Conservation (phyloP, 2,329 filamentous ascomycete genomes). For the Chaetomiaceae sp. region DNA sequence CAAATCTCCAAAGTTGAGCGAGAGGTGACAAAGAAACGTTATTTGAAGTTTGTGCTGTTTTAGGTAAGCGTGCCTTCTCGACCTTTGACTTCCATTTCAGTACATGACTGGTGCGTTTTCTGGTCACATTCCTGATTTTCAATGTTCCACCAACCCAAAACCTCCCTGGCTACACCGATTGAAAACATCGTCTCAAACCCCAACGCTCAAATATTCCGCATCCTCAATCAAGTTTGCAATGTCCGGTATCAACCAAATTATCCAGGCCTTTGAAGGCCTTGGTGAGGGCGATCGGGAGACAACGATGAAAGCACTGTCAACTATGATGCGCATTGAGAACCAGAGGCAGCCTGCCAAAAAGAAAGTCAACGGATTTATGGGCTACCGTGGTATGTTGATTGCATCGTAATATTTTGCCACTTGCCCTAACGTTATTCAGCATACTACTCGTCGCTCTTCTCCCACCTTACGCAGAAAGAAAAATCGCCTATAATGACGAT, state of each 20-base stretch:
- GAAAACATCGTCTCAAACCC: not conserved
- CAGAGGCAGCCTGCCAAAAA: slow-evolving; percentile 20
- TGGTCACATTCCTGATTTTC: not conserved
- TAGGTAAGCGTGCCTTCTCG: slow-evolving; percentile 4
- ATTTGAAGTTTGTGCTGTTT: not conserved
- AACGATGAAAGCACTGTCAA: slow-evolving; percentile 1
- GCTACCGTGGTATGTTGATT: slow-evolving; percentile 23
- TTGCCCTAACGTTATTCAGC: slow-evolving; percentile 14
- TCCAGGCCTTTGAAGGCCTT: slow-evolving; percentile 18
- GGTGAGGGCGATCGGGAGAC: slow-evolving; percentile 8
- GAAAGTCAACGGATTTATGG: slow-evolving; percentile 30
- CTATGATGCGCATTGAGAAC: slow-evolving; percentile 6
- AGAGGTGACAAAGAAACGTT: not conserved
- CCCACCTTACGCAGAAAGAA: slow-evolving; percentile 23
- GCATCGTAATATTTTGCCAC: not conserved
- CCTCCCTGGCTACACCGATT: not conserved
- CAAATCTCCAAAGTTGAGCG: not conserved
- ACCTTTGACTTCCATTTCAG: not conserved
- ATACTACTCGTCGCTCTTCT: slow-evolving; percentile 26
- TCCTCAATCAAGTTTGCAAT: not conserved
- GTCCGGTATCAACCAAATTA: slow-evolving; percentile 16
- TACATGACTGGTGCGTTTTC: not conserved
- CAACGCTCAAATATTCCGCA: not conserved
- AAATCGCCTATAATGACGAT: slow-evolving; percentile 24
- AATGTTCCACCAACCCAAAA: not conserved